These are phyloP conservation scores for Plantago elongata DNA, from an alignment of 257 asterid species.

Conservation along the genomic window DNA sequence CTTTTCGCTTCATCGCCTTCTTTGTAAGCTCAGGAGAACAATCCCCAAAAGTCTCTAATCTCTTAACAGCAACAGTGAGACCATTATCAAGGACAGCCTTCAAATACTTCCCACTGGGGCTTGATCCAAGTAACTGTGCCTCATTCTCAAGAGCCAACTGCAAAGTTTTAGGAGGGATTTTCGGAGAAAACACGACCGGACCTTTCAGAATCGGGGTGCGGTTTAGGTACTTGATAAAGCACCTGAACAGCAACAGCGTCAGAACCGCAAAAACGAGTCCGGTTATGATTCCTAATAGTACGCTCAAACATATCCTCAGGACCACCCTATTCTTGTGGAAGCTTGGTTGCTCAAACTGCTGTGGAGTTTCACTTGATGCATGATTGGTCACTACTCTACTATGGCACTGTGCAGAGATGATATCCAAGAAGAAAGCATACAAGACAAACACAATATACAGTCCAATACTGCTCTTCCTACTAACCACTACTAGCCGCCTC, in stretches of 20 bases:
- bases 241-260: conserved; percentile 46
- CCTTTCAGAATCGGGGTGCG: conserved; percentile 64
- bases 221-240: conserved; percentile 59
- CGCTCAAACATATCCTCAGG: conserved; percentile 43
- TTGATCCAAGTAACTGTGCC: conserved; percentile 62
- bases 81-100: conserved; percentile 83
- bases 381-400: conserved; percentile 28
- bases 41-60: conserved; percentile 43
- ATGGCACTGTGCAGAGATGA: conserved; percentile 44
- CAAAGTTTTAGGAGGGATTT: conserved; percentile 54
- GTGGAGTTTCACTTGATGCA: conserved; percentile 30
- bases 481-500: not conserved
- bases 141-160: conserved; percentile 62
- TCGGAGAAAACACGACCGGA: conserved; percentile 72
- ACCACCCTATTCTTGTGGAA: conserved; percentile 31
- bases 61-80: conserved; percentile 70
- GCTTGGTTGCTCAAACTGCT: conserved; percentile 26
- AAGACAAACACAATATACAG: conserved; percentile 20
- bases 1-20: conserved; percentile 45
- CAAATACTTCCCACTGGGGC: conserved; percentile 64
- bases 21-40: conserved; percentile 31
- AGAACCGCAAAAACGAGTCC: conserved; percentile 60
- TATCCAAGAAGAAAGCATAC: conserved; percentile 31
- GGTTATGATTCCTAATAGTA: conserved; percentile 55
- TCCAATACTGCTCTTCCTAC: conserved; percentile 19